Base-by-base conservation (phyloP, 345 rosid genomes). In the Dipteronia dyeriana region DNA sequence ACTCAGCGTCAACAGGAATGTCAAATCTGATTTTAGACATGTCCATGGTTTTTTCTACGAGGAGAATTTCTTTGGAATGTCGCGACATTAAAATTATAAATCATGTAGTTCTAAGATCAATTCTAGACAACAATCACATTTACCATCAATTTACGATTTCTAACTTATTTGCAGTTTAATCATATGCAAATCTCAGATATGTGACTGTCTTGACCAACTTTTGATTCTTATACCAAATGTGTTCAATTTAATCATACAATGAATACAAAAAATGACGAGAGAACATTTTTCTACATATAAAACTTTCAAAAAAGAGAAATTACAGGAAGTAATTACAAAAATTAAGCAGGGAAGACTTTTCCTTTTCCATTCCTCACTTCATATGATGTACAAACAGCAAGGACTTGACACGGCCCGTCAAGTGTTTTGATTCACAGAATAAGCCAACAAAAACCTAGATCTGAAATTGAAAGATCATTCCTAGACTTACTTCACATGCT, bases 11-110 rank as follows among this genome's bases (percentile, higher is more conserved):
- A 54, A 51, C 11, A n/a, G 38, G 71, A 79, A 60, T 59, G 26
- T 75, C 13, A 25, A 74, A 26, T 60, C 45, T 13, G 51, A 76
- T 61, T n/a, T 47, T 59, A 69, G 73, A 49, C 62, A 65, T 68
- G 31, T 65, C 38, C n/a, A 64, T 45, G 25, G 63, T 64, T 38
- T 70, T 76, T 72, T 45, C 17, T 8, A 22, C 5, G 1, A 4
- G 41, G 53, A 20, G 66, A 59, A 38, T 73, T 73, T 34, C 57
- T 1, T 23, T 16, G 23, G 61, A 59, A 72, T 34, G 38, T 34
- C 1, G 38, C 38, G 14, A 54, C 39, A 13, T 73, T 22, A 60
- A 39, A 60, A 23, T 4, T 69, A 14, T 49, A 14, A 73, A 73
- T 62, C 63, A 26, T 62, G 47, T 47, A 47, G 16, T 47, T 29